These are phyloP conservation scores for Aspergillus sclerotiicarbonarius DNA, from an alignment of 495 filamentous ascomycete species.

Conservation along the genomic window DNA sequence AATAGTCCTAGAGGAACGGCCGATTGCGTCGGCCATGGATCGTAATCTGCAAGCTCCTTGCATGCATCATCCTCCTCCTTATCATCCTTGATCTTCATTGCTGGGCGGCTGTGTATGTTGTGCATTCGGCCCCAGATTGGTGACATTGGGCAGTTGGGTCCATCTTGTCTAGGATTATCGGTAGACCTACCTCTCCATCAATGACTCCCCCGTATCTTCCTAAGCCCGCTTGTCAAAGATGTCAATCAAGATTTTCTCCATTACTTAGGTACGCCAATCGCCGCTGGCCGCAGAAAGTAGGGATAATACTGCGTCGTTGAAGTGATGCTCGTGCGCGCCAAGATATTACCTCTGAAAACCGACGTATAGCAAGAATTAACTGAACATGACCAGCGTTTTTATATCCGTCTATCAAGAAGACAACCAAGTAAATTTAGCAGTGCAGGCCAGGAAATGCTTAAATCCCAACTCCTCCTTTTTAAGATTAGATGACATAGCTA, in stretches of 20 bases:
- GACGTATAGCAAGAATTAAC: neutral
- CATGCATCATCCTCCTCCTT: neutral
- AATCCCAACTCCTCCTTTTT: neutral
- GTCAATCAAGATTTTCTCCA: neutral
- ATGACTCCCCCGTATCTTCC: neutral
- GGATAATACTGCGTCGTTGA: neutral
- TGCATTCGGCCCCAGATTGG: neutral
- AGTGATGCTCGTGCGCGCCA: neutral
- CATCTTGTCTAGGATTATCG: neutral
- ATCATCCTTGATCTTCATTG: neutral
- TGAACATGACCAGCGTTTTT: neutral
- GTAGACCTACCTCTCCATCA: neutral
- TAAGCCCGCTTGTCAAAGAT: neutral
- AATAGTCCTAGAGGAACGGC: neutral
- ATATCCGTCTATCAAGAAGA: slow-evolving; percentile 2
- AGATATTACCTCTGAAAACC: neutral
- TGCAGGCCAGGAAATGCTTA: neutral
- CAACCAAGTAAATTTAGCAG: neutral
- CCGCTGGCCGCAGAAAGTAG: neutral
- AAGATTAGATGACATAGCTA: slow-evolving; percentile 31
- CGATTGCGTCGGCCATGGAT: neutral
- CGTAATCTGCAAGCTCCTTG: neutral
- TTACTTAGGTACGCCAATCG: neutral
- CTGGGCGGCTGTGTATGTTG: neutral
- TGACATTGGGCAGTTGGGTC: neutral